Conservation (phyloP, 2,329 filamentous ascomycete genomes). For the Emmonsiellopsis sp. region DNA sequence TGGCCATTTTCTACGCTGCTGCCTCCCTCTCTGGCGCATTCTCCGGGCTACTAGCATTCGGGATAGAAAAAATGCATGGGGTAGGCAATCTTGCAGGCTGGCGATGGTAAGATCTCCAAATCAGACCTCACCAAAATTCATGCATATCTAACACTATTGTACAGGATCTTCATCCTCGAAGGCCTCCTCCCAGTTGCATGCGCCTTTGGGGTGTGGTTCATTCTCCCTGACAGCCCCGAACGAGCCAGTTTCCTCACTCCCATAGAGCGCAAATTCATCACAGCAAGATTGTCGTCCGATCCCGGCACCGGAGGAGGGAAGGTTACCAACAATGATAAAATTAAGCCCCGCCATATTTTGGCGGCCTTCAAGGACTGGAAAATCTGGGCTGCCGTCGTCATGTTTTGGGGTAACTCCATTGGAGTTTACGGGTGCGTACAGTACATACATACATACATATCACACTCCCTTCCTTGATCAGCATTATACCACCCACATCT, state of each 20-base stretch:
- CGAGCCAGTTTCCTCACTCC: conserved; percentile 49
- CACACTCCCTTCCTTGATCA: conserved; percentile 3
- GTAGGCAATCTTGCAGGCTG: conserved; percentile 33
- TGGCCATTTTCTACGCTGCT: conserved; percentile 21
- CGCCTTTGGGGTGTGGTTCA: conserved; percentile 43
- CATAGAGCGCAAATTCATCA: conserved; percentile 30
- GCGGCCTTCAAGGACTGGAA: conserved; percentile 40
- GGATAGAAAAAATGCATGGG: conserved; percentile 37
- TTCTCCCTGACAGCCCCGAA: conserved; percentile 58
- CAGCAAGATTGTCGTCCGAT: conserved; percentile 19
- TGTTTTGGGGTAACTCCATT: conserved; percentile 15
- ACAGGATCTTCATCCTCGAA: conserved; percentile 39
- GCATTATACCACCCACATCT: conserved; percentile 2
- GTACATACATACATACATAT: not conserved
- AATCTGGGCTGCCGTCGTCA: conserved; percentile 25
- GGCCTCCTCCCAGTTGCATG: conserved; percentile 41
- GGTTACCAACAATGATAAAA: conserved; percentile 19
- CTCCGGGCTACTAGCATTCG: conserved; percentile 41
- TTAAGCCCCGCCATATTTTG: conserved; percentile 36
- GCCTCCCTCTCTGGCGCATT: conserved; percentile 33
- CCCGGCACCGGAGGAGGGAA: conserved; percentile 12
- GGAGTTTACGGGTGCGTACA: conserved; percentile 13
- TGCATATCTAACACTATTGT: not conserved
- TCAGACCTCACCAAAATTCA: not conserved
- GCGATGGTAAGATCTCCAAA: conserved; percentile 27